Evolutionary conservation across 2,329 filamentous ascomycete species (phyloP), one percentile per base, ranked within the genome.

Genomic region (Ciborinia camelliae): DNA sequence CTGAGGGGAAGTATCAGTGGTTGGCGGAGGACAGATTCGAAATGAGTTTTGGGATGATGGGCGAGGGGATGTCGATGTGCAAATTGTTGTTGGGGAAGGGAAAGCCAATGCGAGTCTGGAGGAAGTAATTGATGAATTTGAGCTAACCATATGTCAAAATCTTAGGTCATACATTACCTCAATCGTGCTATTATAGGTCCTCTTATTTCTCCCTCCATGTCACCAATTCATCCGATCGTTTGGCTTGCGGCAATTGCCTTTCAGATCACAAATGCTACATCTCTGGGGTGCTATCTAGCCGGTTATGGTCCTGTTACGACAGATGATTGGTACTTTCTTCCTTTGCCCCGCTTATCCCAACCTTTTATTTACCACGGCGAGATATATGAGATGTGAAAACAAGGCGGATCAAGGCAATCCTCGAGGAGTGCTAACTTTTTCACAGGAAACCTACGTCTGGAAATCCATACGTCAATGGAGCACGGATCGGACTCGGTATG

Each of bases 131-230:
- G 57, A 53, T 30, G 32, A 15, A 28, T 57, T n/a, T 41, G 15
- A 15, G 50, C 58, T 67, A 55, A 65, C 43, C 20, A 15, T 47
- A 23, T 47, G 45, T 54, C 23, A 26, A 30, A 47, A 52, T 28
- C 4, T 14, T 30, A 90, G 81, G 81, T 90, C 41, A 85, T 94
- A 64, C 95, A 99, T 79, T 99, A 99, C 81, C 70, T 86, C 74
- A 96, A 99, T 82, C 91, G 95, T 68, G 93, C 95, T 12, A 77
- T 98, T 64, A 78, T 96, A 67, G 90, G 87, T 64, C 94, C 95
- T 2, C 79, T 96, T 65, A 81, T 94, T 69, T 91, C 94, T 68
- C 94, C 94, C 0, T 92, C 88, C 80, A 97, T 99, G 90, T 92
- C 92, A 5, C 94, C 94, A 10, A 90, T 97, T 70, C 90, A 96